Evolutionary conservation across 257 asterid species (phyloP).

Genomic region (Rehmannia glutinosa): DNA sequence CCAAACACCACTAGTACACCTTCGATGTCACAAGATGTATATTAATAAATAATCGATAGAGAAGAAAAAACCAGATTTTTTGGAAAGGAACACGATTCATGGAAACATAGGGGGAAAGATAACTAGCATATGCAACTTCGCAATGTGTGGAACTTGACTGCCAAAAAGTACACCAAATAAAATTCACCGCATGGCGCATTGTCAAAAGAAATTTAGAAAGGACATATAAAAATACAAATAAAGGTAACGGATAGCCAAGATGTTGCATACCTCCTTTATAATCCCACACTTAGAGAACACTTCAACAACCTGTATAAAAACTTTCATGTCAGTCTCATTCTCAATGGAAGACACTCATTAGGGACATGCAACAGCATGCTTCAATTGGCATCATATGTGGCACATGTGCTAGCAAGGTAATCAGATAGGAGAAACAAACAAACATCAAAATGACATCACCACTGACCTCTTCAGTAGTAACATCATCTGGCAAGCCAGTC

Average conservation of each 20-base stretch:
- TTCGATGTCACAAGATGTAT: too few relatives aligned
- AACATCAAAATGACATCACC: constrained; percentile 1
- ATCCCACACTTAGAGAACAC: constrained; percentile 92
- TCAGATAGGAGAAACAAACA: not conserved
- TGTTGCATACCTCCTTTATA: constrained; percentile 75
- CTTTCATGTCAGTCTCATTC: constrained; percentile 28
- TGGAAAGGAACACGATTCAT: not conserved
- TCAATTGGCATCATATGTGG: not conserved
- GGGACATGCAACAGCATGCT: constrained; percentile 4
- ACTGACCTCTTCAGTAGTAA: constrained; percentile 82
- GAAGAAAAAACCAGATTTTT: too few relatives aligned
- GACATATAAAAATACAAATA: not conserved
- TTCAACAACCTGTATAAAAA: constrained; percentile 65
- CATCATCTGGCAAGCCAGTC: constrained; percentile 95
- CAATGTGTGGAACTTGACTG: not conserved
- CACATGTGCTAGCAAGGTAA: not conserved
- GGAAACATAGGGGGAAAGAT: not conserved
- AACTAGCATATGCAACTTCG: not conserved
- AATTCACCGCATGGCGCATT: not conserved
- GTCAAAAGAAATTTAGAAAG: not conserved
- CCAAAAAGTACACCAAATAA: constrained; percentile 4
- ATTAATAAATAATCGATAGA: too few relatives aligned
- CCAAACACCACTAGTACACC: not conserved
- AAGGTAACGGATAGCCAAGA: constrained; percentile 9
- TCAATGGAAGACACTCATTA: constrained; percentile 1